phyloP scores from a whole-genome alignment of 139 green algal species.

The Ettlia oleoabundans region DNA sequence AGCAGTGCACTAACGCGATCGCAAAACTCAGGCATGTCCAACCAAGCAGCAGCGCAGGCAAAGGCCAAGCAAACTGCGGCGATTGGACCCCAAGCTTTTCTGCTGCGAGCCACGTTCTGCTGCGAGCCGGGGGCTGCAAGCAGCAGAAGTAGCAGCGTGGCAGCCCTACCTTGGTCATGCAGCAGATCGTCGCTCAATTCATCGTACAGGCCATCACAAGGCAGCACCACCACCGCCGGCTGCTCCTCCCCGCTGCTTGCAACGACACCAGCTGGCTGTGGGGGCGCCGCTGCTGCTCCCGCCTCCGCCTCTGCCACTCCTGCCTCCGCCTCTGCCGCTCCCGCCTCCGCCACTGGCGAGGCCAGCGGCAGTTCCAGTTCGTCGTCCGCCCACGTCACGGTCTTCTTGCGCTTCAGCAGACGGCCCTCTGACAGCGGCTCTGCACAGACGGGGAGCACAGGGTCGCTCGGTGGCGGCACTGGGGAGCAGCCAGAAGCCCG shows the following conservation, averaged over 20 bases:
- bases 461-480: not conserved
- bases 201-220: slow-evolving; percentile 19
- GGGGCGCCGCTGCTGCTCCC: not conserved
- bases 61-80: too few relatives aligned
- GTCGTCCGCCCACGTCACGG: slow-evolving; percentile 44
- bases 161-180: slow-evolving; percentile 14
- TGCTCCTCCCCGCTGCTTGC: not conserved
- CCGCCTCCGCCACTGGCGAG: not conserved
- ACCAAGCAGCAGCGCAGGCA: too few relatives aligned
- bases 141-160: not conserved
- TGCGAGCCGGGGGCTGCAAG: too few relatives aligned
- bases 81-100: too few relatives aligned
- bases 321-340: not conserved
- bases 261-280: not conserved
- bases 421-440: not conserved
- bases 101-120: too few relatives aligned
- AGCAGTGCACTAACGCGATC: too few relatives aligned
- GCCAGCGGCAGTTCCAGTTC: not conserved
- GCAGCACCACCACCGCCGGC: slow-evolving; percentile 8
- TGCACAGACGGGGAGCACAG: not conserved
- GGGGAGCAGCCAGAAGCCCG: not conserved
- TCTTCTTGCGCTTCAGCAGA: slow-evolving; percentile 43
- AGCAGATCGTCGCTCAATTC: slow-evolving; percentile 3
- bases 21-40: too few relatives aligned
- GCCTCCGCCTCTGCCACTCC: not conserved